Conservation (phyloP, 305 asterid species). For the Fraxinus baroniana region DNA sequence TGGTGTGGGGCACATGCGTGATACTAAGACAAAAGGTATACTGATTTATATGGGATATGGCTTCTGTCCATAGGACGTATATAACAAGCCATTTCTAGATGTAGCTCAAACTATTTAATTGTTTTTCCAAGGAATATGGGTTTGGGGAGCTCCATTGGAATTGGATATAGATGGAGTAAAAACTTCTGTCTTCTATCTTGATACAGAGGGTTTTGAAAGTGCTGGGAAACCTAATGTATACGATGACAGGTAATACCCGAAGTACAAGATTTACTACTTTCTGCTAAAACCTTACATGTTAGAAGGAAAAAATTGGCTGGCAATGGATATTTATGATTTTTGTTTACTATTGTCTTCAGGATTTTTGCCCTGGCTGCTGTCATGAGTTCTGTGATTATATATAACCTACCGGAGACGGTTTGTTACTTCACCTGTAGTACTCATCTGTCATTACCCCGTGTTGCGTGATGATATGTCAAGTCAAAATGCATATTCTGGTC, state of each 20-base stretch:
- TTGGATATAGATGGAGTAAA: constrained; percentile 71
- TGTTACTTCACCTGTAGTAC: too few species aligned
- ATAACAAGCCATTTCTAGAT: not conserved
- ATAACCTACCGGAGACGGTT: constrained; percentile 97
- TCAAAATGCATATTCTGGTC: not conserved
- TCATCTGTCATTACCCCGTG: not conserved
- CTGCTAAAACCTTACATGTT: not conserved
- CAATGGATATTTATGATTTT: constrained; percentile 14
- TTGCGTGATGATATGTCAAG: not conserved
- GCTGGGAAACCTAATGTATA: constrained; percentile 96
- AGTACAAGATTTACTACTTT: not conserved
- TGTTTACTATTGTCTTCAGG: constrained; percentile 45
- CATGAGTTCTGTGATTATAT: constrained; percentile 91
- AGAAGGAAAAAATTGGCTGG: not conserved
- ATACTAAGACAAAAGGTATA: constrained; percentile 93
- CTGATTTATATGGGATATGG: not conserved
- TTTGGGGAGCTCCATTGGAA: constrained; percentile 88
- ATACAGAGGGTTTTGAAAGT: constrained; percentile 98
- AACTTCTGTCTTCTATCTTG: constrained; percentile 90
- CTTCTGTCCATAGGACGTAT: not conserved
- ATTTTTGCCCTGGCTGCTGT: constrained; percentile 94
- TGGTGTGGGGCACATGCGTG: constrained; percentile 99
- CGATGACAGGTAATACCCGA: constrained; percentile 74
- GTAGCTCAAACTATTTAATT: constrained; percentile 12
- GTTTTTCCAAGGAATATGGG: constrained; percentile 76